Evolutionary conservation across 306 rosid genomes (phyloP).

Genomic region (Rosa rugosa): DNA sequence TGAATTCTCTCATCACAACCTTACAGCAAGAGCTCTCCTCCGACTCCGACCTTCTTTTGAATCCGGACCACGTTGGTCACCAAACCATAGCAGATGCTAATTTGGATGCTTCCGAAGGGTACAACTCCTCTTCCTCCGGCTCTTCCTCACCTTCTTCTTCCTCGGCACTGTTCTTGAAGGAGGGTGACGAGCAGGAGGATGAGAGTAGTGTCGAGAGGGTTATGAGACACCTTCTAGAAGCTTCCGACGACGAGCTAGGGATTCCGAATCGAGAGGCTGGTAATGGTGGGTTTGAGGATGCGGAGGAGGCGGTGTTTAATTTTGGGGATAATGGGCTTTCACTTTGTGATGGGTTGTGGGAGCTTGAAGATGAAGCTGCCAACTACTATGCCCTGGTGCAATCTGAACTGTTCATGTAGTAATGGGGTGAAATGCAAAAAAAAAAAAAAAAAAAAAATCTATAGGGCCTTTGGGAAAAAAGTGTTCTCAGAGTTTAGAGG

Average conservation of each 20-base stretch:
- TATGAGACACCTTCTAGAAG: conserved; percentile 76
- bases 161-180: conserved; percentile 14
- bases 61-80: conserved; percentile 23
- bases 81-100: neutral
- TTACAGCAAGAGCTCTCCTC: conserved; percentile 66
- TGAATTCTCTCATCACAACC: conserved; percentile 58
- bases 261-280: conserved; percentile 44
- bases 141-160: conserved; percentile 21
- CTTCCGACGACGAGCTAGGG: conserved; percentile 93
- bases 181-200: conserved; percentile 40
- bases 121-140: conserved; percentile 13
- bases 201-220: conserved; percentile 51
- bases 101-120: conserved; percentile 6
- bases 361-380: conserved; percentile 82
- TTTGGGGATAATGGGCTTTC: conserved; percentile 34
- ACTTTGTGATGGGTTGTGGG: conserved; percentile 62
- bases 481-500: neutral
- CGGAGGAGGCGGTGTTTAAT: conserved; percentile 26
- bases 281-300: conserved; percentile 13
- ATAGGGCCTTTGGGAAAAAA: neutral
- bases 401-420: conserved; percentile 63
- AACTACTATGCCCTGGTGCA: conserved; percentile 67
- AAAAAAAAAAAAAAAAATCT: neutral
- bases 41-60: neutral
- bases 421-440: neutral